Base-by-base conservation (phyloP, 495 filamentous ascomycete species). In the Aspergillus homomorphus region DNA sequence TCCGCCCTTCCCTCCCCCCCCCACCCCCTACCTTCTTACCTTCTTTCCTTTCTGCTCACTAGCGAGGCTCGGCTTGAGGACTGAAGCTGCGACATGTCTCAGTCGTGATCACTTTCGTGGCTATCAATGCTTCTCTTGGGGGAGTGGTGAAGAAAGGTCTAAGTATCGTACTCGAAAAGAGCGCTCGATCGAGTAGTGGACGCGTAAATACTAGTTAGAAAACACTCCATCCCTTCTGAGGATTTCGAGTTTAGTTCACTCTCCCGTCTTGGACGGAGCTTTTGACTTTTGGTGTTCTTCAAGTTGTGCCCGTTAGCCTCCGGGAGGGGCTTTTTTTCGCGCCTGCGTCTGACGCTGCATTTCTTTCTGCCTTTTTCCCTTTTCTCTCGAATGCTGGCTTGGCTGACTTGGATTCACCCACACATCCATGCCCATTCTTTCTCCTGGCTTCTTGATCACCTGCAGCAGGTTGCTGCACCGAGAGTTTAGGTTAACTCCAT, bases 381-480 rank as follows among this genome's bases (percentile, higher is more conserved):
- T 55, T 46, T 42, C 12, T 58, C 60, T 53, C 57, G 51, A n/a
- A 69, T 66, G 45, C 22, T 54, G 24, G 33, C 33, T 38, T 38
- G 33, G 33, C 33, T 38, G 33, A 38, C 4, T 38, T 12, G 33
- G 2, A 2, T 12, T 7, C 33, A 38, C 33, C 33, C 43, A 51
- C 45, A 23, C 28, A 65, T 64, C 58, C 61, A 48, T 57, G 26
- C 45, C 45, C 55, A 30, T 38, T 57, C 46, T 58, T 41, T 50
- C 28, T 12, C 22, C 23, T 28, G 8, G 19, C 15, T 50, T n/a
- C 18, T 15, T 24, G 20, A 48, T 21, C 22, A 26, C 12, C 46
- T 5, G 22, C 23, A 28, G 48, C 9, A 51, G 45, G 48, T 6
- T 51, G 48, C 23, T 51, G 48, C 18, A 28, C 16, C 48, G 23